These are phyloP conservation scores for Aspergillus carlsbadensis DNA, from an alignment of 495 filamentous ascomycete genomes.

Conservation along the genomic window DNA sequence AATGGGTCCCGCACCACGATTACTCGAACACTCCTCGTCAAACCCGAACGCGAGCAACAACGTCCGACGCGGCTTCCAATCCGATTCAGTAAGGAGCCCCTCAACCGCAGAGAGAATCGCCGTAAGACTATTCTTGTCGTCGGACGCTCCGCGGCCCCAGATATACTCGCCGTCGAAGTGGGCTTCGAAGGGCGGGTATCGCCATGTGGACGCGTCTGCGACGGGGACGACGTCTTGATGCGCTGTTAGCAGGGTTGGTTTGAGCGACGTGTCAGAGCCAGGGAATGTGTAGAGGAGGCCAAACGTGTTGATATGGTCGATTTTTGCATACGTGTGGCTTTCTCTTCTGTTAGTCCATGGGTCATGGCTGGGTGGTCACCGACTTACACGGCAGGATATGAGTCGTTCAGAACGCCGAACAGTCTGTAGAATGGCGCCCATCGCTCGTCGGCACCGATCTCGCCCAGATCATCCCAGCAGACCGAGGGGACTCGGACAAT, in stretches of 20 bases:
- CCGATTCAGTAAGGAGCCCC: neutral
- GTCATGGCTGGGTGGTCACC: too few species aligned
- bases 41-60: neutral
- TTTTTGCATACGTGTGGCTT: neutral
- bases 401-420: neutral
- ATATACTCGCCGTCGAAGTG: slow-evolving; percentile 1
- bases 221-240: slow-evolving; percentile 6
- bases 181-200: neutral
- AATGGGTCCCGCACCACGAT: neutral
- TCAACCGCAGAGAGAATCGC: neutral
- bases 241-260: neutral
- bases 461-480: neutral
- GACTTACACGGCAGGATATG: neutral
- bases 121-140: neutral
- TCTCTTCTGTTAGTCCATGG: neutral
- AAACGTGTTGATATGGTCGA: neutral
- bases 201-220: neutral
- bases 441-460: neutral
- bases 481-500: neutral
- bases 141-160: slow-evolving; percentile 2
- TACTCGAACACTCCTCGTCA: neutral
- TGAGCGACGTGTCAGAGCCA: neutral
- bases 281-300: neutral
- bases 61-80: neutral
- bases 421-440: neutral